Conservation (phyloP, 768 basidiomycete genomes). For the Auricularia cornea region DNA sequence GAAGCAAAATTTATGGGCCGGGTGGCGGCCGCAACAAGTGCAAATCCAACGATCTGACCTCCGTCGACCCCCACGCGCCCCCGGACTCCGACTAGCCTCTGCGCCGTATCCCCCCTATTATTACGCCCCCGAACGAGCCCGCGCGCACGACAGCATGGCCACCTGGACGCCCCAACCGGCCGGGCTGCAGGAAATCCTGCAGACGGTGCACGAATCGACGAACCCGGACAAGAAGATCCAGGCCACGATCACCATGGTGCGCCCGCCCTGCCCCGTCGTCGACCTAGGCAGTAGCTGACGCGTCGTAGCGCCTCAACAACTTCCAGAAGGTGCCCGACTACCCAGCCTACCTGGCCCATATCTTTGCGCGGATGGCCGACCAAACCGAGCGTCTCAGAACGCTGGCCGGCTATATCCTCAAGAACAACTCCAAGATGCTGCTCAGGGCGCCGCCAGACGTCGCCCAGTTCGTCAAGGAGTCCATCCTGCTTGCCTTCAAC, state of each 20-base stretch:
- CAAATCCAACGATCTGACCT: too few species aligned
- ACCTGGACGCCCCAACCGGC: conserved; percentile 79
- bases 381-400: conserved; percentile 92
- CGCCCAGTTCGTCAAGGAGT: conserved; percentile 61
- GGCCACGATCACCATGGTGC: conserved; percentile 72
- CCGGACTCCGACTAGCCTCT: background rate
- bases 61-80: too few species aligned
- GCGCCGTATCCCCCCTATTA: background rate
- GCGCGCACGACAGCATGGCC: conserved; percentile 28
- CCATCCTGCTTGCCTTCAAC: conserved; percentile 73
- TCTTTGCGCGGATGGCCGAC: conserved; percentile 68
- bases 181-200: conserved; percentile 85
- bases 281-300: conserved; percentile 2
- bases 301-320: conserved; percentile 67
- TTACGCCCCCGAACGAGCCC: background rate
- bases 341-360: conserved; percentile 91
- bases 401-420: conserved; percentile 93
- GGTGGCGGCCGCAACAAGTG: too few species aligned
- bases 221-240: conserved; percentile 64
- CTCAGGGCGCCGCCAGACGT: conserved; percentile 59
- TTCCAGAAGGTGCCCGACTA: conserved; percentile 90
- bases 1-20: too few species aligned
- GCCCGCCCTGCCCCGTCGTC: conserved; percentile 17
- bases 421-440: conserved; percentile 86
- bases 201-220: conserved; percentile 87